Conservation (phyloP, 768 basidiomycete species). For the Crassisporium funariophilum region DNA sequence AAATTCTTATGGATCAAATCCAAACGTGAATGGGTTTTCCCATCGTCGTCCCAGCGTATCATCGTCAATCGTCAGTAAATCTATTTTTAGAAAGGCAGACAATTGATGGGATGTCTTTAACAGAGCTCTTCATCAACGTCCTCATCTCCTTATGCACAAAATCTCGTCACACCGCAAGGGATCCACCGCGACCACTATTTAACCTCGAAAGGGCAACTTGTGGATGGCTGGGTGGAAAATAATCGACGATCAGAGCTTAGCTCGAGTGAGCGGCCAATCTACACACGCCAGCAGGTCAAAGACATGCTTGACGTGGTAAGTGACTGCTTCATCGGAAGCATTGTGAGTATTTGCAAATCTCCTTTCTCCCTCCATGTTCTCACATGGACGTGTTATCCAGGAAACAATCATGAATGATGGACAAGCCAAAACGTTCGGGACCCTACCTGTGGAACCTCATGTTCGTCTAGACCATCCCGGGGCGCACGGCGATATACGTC, state of each 20-base stretch:
- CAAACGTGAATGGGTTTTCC: slow-evolving; percentile 14
- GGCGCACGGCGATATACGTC: too few species aligned
- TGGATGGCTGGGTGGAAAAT: slow-evolving; percentile 8
- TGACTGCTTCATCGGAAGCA: slow-evolving; percentile 29
- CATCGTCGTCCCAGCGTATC: slow-evolving; percentile 24
- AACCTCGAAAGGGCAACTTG: slow-evolving; percentile 4
- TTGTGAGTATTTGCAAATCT: slow-evolving; percentile 24
- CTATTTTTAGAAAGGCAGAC: slow-evolving; percentile 10
- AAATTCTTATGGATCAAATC: slow-evolving; percentile 17
- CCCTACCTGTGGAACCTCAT: background rate
- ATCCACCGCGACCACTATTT: slow-evolving; percentile 14
- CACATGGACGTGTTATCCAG: slow-evolving; percentile 7
- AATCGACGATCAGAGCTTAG: slow-evolving; percentile 13
- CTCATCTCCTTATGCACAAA: slow-evolving; percentile 27
- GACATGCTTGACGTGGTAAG: slow-evolving; percentile 32
- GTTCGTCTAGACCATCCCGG: slow-evolving; percentile 24
- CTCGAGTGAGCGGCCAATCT: slow-evolving; percentile 26
- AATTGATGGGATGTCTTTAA: slow-evolving; percentile 13
- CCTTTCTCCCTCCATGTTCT: background rate
- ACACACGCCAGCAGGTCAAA: slow-evolving; percentile 33
- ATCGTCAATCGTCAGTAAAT: slow-evolving; percentile 22
- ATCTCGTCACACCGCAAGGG: slow-evolving; percentile 19
- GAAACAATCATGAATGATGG: slow-evolving; percentile 23
- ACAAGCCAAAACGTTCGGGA: background rate
- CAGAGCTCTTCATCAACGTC: slow-evolving; percentile 30